Percentiles rank a stretch among this genome's conserved stretches.
phyloP scores from a whole-genome alignment of 2,329 filamentous ascomycete species.

The Claviceps cyperi region DNA sequence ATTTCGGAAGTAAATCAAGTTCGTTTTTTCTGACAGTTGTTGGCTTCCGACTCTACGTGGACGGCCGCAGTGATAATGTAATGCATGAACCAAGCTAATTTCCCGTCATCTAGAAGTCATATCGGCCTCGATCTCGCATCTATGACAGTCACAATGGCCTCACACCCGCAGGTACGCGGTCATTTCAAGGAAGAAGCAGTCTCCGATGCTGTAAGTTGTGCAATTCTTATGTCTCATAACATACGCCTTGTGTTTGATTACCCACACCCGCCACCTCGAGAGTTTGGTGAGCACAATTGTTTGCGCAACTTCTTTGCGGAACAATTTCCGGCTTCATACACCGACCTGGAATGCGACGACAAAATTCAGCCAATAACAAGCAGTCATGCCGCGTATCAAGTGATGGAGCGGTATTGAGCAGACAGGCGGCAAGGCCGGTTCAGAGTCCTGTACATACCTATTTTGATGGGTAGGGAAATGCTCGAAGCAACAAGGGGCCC shows the following conservation, averaged over 20 bases:
- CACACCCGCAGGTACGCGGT: slow-evolving; percentile 10
- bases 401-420: slow-evolving; percentile 1
- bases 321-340: background rate
- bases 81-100: background rate
- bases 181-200: slow-evolving; percentile 9
- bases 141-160: slow-evolving; percentile 10
- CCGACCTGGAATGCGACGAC: background rate
- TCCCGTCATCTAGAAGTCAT: background rate
- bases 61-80: background rate
- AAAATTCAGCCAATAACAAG: background rate
- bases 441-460: background rate
- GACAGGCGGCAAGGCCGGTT: background rate
- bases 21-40: no score
- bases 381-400: background rate
- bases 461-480: slow-evolving; percentile 1
- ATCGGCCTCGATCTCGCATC: background rate
- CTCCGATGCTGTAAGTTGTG: slow-evolving; percentile 7
- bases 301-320: background rate
- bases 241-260: background rate
- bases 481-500: slow-evolving; percentile 3
- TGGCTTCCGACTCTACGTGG: background rate
- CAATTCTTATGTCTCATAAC: slow-evolving; percentile 1
- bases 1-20: no score
- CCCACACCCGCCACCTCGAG: slow-evolving; percentile 2
- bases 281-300: background rate